Conservation (phyloP, 768 basidiomycete species). For the Boletus huronensis region DNA sequence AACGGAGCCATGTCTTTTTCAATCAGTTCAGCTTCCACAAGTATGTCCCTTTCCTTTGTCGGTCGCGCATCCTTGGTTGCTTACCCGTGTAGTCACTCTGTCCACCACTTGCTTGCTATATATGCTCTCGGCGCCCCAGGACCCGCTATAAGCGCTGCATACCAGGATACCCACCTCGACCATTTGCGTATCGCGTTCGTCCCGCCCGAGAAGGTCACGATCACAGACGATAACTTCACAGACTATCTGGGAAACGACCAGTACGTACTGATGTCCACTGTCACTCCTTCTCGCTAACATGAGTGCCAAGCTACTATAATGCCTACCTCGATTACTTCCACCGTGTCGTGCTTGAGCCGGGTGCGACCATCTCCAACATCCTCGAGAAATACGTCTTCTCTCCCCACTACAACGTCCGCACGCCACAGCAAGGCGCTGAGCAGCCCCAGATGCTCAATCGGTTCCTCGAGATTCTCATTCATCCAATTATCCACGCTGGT, state of each 20-base stretch:
- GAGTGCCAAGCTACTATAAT: constrained; percentile 26
- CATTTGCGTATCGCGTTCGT: constrained; percentile 37
- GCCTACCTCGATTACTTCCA: constrained; percentile 34
- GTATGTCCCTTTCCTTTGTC: constrained; percentile 11
- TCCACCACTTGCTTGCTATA: constrained; percentile 55
- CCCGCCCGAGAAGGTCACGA: constrained; percentile 20
- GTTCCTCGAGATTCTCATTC: constrained; percentile 55
- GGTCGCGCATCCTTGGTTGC: neutral
- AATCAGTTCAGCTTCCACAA: constrained; percentile 37
- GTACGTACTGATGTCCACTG: constrained; percentile 9
- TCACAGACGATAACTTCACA: constrained; percentile 23
- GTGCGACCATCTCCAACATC: constrained; percentile 30
- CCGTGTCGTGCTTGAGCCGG: constrained; percentile 28
- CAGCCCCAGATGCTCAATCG: constrained; percentile 59
- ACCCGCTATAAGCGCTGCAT: constrained; percentile 40
- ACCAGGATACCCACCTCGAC: constrained; percentile 36
- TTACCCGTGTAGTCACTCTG: constrained; percentile 44
- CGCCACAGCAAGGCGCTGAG: constrained; percentile 23
- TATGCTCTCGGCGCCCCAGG: constrained; percentile 57
- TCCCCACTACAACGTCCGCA: constrained; percentile 42
- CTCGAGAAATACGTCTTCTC: constrained; percentile 68
- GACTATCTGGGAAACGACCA: constrained; percentile 32
- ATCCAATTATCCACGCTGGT: constrained; percentile 63
- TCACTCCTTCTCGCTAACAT: neutral
- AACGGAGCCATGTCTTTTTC: constrained; percentile 53